Evolutionary conservation across 176 grass and related monocot species (phyloP), one percentile per base, ranked within the genome.

Genomic region (Dendrocalamus sinicus): DNA sequence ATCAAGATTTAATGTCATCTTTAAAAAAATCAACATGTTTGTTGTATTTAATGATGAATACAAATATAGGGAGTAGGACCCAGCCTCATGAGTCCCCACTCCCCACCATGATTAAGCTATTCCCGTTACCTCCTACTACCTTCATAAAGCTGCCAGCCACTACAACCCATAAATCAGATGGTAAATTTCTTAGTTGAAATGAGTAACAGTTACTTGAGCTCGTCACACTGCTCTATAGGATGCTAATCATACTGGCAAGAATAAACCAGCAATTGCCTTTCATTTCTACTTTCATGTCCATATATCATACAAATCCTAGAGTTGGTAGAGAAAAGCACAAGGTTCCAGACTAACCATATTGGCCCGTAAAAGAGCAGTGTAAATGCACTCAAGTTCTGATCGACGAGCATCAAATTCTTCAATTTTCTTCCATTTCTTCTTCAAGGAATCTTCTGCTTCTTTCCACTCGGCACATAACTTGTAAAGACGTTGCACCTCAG

Each of bases 391-490:
- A 9, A 98, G 91, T 85, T 98, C 96, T 78, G 93, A 94, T 88
- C 93, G 81, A 73, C 96, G 89, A 67, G 96, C 88, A 60, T 94
- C 96, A 72, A 98, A 95, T 82, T 93, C 96, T 83, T 98, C 96
- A 1, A 98, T 98, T 89, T 98, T 98, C 81, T 95, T 98, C 96
- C 96, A 98, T 83, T 98, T 98, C 72, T 95, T 98, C 86, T 95
- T 98, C 86, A 98, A 83, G 5, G 91, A 98, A 84, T 95, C 93
- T 93, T 98, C 96, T 62, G 93, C 96, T 85, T 98, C 93, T 91
- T 95, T 95, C 93, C 93, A 98, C 86, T 98, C 91, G 3, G 89
- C 91, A 46, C 96, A 98, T 85, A 98, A 87, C 67, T 98, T 98
- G 76, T 92, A 95, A 55, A 98, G 65, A 51, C 96, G 91, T 73